Conservation (phyloP, 352 stramenopile genomes). For the Salisapilia sapeloensis region DNA sequence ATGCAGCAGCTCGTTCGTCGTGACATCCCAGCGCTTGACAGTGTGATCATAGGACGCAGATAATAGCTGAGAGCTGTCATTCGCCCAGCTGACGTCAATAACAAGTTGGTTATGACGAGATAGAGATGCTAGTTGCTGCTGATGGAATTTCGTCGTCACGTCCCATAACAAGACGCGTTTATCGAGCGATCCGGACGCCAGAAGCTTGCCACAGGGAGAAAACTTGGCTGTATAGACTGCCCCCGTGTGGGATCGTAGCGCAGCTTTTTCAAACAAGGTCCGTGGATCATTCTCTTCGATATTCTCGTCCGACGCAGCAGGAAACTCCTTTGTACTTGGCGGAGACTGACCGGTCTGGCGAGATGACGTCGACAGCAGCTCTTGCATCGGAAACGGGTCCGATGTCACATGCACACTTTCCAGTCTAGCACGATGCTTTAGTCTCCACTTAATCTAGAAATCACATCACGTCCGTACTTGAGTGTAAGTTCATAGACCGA, state of each 20-base stretch:
- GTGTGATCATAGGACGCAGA: slow-evolving; percentile 78
- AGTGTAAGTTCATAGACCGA: slow-evolving; percentile 83
- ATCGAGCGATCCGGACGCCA: slow-evolving; percentile 67
- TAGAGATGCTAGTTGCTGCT: slow-evolving; percentile 65
- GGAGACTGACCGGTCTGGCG: slow-evolving; percentile 13
- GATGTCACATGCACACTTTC: slow-evolving; percentile 30
- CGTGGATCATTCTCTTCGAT: slow-evolving; percentile 27
- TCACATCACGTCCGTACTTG: slow-evolving; percentile 24
- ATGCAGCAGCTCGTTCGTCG: slow-evolving; percentile 42
- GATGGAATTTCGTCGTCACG: slow-evolving; percentile 80
- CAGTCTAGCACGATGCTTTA: slow-evolving; percentile 19
- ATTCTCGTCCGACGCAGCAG: slow-evolving; percentile 33
- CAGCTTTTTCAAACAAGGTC: slow-evolving; percentile 69
- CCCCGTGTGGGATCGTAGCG: slow-evolving; percentile 49
- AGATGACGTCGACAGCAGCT: slow-evolving; percentile 34
- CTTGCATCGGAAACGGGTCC: slow-evolving; percentile 53
- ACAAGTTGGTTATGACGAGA: slow-evolving; percentile 65
- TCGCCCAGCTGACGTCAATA: slow-evolving; percentile 74
- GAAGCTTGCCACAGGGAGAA: slow-evolving; percentile 57
- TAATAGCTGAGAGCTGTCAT: slow-evolving; percentile 51
- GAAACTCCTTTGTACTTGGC: slow-evolving; percentile 16
- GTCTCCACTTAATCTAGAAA: neutral
- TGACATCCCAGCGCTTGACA: slow-evolving; percentile 78
- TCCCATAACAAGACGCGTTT: slow-evolving; percentile 75
- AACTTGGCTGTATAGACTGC: slow-evolving; percentile 82